phyloP scores from a whole-genome alignment of 371 early-diverging fungal species.

The Sporodiniella umbellata region DNA sequence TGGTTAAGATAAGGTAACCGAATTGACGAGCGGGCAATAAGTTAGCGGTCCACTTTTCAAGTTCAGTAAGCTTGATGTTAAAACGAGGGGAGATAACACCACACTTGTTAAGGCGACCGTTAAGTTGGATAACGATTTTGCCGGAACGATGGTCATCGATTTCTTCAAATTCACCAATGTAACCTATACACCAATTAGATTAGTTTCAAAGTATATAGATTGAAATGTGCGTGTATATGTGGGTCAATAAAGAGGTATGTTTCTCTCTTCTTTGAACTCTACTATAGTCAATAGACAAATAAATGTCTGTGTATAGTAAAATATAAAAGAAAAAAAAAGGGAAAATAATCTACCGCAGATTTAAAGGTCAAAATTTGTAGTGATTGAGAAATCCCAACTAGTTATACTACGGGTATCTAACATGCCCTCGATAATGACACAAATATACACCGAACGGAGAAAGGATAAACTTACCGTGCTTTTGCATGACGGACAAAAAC shows the following conservation, averaged over 20 bases:
- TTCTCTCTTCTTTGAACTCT: not conserved
- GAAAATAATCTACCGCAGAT: constrained; percentile 58
- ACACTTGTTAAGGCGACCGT: constrained; percentile 99
- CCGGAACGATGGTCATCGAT: constrained; percentile 99
- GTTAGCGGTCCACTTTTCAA: constrained; percentile 98
- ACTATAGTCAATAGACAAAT: too few species aligned
- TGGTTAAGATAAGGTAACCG: constrained; percentile 96
- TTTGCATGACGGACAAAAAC: constrained; percentile 99
- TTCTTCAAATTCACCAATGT: constrained; percentile 99
- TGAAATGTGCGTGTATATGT: constrained; percentile 13
- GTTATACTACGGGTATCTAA: constrained; percentile 4
- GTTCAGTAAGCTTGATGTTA: constrained; percentile 92
- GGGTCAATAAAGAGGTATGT: not conserved
- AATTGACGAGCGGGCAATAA: constrained; percentile 99
- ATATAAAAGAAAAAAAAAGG: too few species aligned
- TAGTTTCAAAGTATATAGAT: too few species aligned
- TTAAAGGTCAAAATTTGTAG: constrained; percentile 65
- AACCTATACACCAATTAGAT: constrained; percentile 63
- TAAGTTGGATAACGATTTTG: constrained; percentile 98
- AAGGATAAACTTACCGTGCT: constrained; percentile 76
- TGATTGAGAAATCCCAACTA: constrained; percentile 41
- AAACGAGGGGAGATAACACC: constrained; percentile 99
- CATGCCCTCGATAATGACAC: too few species aligned
- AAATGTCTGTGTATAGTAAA: too few species aligned
- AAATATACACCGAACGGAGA: not conserved